These are phyloP conservation scores for Artemisia annua DNA, from an alignment of 129 eudicot genomes.

Conservation along the genomic window DNA sequence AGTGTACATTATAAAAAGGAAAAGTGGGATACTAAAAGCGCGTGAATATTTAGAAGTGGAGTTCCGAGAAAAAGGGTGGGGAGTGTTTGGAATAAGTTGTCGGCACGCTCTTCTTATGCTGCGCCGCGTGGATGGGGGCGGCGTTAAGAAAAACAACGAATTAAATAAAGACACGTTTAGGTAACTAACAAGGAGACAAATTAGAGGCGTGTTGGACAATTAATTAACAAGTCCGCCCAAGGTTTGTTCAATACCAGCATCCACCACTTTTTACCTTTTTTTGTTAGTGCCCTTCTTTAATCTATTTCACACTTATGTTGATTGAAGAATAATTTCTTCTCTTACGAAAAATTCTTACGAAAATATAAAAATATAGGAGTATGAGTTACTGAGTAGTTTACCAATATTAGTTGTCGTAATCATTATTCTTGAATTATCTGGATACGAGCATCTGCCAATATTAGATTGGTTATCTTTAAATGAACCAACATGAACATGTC, in stretches of 20 bases:
- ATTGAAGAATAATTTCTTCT: no score
- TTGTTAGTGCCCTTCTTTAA: not conserved
- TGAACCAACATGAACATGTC: no score
- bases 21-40: not conserved
- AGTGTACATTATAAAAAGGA: not conserved
- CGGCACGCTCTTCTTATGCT: conserved; percentile 15
- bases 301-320: not conserved
- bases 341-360: no score
- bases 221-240: conserved; percentile 29
- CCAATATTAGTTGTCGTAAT: no score
- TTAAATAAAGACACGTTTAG: conserved; percentile 7
- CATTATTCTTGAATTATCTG: no score
- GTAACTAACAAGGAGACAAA: conserved; percentile 20
- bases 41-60: conserved; percentile 25
- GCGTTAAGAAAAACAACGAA: conserved; percentile 13
- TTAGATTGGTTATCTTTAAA: no score
- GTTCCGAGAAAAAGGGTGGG: conserved; percentile 32
- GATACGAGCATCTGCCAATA: no score
- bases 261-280: not conserved
- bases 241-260: conserved; percentile 32
- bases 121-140: conserved; percentile 34
- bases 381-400: no score
- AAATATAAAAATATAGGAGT: no score
- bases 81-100: conserved; percentile 8
- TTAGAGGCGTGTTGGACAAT: conserved; percentile 30